phyloP scores from a whole-genome alignment of 345 rosid species.

The Anacardium occidentale region DNA sequence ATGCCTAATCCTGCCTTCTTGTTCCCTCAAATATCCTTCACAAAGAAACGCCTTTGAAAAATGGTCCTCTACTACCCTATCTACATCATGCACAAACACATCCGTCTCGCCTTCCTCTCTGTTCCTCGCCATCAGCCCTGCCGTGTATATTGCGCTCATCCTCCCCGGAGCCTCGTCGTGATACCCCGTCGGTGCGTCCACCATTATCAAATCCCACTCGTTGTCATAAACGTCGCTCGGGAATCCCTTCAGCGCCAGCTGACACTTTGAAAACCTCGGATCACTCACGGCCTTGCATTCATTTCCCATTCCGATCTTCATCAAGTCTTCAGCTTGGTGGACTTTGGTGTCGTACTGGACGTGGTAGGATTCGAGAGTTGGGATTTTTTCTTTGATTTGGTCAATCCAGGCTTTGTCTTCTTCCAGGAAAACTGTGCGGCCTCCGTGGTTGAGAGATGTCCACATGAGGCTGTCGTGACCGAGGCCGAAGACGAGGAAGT shows the following conservation, averaged over 20 bases:
- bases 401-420: constrained; percentile 81
- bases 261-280: constrained; percentile 61
- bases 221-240: constrained; percentile 62
- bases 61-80: constrained; percentile 67
- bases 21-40: constrained; percentile 62
- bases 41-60: constrained; percentile 72
- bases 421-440: constrained; percentile 82
- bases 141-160: constrained; percentile 82
- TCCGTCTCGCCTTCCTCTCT: constrained; percentile 63
- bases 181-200: constrained; percentile 92
- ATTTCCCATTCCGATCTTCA: constrained; percentile 40
- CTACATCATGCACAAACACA: constrained; percentile 88
- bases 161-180: constrained; percentile 81
- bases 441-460: constrained; percentile 75
- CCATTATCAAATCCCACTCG: constrained; percentile 94
- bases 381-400: constrained; percentile 46
- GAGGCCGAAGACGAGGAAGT: constrained; percentile 79
- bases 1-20: constrained; percentile 73
- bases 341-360: constrained; percentile 72
- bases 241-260: constrained; percentile 59
- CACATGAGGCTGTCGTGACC: constrained; percentile 97
- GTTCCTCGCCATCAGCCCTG: constrained; percentile 78
- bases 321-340: constrained; percentile 49
- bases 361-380: constrained; percentile 66
- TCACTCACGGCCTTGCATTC: constrained; percentile 52